phyloP scores from a whole-genome alignment of 306 rosid species.

The Malus sieversii region DNA sequence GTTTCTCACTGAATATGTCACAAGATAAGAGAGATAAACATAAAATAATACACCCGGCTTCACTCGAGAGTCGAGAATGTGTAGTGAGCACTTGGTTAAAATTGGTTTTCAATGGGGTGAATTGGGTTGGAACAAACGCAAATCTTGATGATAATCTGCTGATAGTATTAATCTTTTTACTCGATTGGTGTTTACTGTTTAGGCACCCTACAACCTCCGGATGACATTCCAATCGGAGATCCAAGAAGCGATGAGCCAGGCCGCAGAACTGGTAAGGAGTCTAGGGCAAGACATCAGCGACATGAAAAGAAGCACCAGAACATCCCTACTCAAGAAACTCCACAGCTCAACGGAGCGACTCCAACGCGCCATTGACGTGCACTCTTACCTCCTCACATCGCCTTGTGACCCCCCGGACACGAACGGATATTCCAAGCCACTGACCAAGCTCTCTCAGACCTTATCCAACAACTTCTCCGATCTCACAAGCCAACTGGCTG shows the following conservation, averaged over 20 bases:
- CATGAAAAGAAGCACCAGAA: constrained; percentile 37
- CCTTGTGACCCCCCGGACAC: constrained; percentile 15
- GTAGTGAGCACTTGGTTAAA: no score
- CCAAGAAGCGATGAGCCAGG: constrained; percentile 46
- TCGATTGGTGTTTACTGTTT: constrained; percentile 10
- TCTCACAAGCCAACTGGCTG: constrained; percentile 8
- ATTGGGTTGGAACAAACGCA: not conserved
- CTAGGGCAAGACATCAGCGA: constrained; percentile 48
- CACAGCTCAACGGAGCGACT: constrained; percentile 48
- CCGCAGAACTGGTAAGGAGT: constrained; percentile 48
- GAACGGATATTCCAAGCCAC: constrained; percentile 29
- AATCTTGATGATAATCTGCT: not conserved
- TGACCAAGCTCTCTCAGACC: constrained; percentile 23
- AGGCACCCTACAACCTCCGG: constrained; percentile 66
- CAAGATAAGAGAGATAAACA: no score
- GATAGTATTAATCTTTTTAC: not conserved
- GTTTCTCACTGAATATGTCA: rapidly evolving
- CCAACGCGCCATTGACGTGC: constrained; percentile 48
- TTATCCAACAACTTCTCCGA: constrained; percentile 12
- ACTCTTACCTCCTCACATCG: constrained; percentile 47
- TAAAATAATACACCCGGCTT: no score
- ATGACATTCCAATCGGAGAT: constrained; percentile 47
- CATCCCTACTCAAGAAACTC: constrained; percentile 30
- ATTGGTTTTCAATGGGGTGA: not conserved
- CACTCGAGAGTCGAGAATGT: no score